These are phyloP conservation scores for Vitis rupestris DNA, from an alignment of 164 flowering plant species.

Conservation along the genomic window DNA sequence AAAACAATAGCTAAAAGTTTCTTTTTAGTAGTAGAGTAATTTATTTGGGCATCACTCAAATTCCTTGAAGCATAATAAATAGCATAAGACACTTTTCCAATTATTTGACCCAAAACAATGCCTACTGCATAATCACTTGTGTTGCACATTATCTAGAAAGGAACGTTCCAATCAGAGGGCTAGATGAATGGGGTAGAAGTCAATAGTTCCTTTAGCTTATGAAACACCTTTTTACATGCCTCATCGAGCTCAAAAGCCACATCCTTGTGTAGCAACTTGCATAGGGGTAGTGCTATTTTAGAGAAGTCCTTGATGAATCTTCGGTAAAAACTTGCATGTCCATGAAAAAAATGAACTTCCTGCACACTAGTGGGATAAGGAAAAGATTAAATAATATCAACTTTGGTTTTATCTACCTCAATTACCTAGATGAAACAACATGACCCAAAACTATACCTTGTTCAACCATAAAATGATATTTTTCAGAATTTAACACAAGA, in stretches of 20 bases:
- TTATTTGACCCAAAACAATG: slow-evolving; percentile 9
- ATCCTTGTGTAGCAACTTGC: not conserved
- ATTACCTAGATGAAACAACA: slow-evolving; percentile 8
- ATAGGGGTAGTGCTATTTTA: not conserved
- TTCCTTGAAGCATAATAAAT: slow-evolving; percentile 8
- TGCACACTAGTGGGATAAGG: not conserved
- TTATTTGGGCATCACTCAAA: not conserved
- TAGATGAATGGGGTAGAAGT: slow-evolving; percentile 7
- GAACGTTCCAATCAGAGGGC: slow-evolving; percentile 10
- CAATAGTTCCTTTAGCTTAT: not conserved
- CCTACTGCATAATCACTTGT: slow-evolving; percentile 8
- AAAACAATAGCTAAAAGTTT: not conserved
- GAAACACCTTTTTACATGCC: not conserved
- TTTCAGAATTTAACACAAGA: slow-evolving; percentile 12
- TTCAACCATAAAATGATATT: slow-evolving; percentile 22
- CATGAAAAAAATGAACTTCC: not conserved
- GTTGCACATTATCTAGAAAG: slow-evolving; percentile 20
- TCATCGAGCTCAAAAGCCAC: not conserved
- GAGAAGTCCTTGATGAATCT: slow-evolving; percentile 5
- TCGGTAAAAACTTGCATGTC: slow-evolving; percentile 3
- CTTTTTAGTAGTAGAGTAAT: not conserved
- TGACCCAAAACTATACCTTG: slow-evolving; percentile 18
- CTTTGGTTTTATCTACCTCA: slow-evolving; percentile 17
- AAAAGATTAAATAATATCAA: slow-evolving; percentile 1
- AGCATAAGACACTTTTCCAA: not conserved